phyloP scores from a whole-genome alignment of 2,329 filamentous ascomycete genomes.

The Fusarium concolor region DNA sequence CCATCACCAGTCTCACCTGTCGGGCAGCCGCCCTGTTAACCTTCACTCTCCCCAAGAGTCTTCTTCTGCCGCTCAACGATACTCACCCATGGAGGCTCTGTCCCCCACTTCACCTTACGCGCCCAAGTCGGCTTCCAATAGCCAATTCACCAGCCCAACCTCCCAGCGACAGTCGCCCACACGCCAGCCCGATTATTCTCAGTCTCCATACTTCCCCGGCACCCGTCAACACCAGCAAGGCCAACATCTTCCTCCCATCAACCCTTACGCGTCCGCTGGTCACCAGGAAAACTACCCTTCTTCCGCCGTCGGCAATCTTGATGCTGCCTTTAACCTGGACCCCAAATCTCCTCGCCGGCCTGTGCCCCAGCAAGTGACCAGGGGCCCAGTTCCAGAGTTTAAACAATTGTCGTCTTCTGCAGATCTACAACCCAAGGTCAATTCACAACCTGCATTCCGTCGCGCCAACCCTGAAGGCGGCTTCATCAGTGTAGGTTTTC shows the following conservation, averaged over 20 bases:
- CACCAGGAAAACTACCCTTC: constrained; percentile 77
- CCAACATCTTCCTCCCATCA: constrained; percentile 80
- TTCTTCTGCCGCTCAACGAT: constrained; percentile 87
- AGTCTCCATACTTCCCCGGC: constrained; percentile 68
- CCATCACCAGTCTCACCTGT: constrained; percentile 79
- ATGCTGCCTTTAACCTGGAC: constrained; percentile 70
- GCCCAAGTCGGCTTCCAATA: constrained; percentile 69
- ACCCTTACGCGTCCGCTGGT: constrained; percentile 70
- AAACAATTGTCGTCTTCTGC: constrained; percentile 77
- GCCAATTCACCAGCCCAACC: constrained; percentile 65
- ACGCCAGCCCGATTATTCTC: constrained; percentile 70
- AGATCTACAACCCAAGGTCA: constrained; percentile 86
- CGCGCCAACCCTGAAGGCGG: constrained; percentile 96
- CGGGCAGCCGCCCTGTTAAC: constrained; percentile 63
- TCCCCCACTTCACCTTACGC: constrained; percentile 85
- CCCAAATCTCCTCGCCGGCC: constrained; percentile 69
- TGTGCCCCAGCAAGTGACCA: constrained; percentile 60
- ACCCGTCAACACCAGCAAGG: constrained; percentile 54
- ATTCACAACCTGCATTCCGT: constrained; percentile 87
- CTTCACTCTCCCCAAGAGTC: constrained; percentile 78
- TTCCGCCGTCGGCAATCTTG: constrained; percentile 77
- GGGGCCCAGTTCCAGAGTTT: constrained; percentile 87
- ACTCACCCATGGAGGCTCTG: constrained; percentile 94
- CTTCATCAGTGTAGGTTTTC: constrained; percentile 86
- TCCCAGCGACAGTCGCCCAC: constrained; percentile 82